Base-by-base conservation (phyloP, 352 stramenopile species). In the Pythium sukuiense region DNA sequence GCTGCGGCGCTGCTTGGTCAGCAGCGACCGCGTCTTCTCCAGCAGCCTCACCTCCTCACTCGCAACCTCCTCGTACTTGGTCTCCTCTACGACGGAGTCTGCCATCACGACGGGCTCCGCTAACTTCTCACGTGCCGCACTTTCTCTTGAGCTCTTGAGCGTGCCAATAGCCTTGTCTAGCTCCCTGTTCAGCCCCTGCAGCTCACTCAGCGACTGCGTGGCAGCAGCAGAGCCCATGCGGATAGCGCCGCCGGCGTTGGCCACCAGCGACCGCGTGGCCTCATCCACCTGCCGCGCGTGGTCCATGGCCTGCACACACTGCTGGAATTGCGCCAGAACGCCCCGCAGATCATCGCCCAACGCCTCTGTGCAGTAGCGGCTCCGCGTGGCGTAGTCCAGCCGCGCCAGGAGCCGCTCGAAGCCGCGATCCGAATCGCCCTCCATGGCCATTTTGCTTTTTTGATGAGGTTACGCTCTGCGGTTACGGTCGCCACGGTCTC, bases 101-200 rank as follows among this genome's bases (percentile, higher is more conserved):
- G n/a, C n/a, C n/a, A n/a, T n/a, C n/a, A n/a, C n/a, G 3, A 53
- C n/a, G n/a, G 46, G 13, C 46, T 53, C 37, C 37, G 37, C 4
- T 43, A 43, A 43, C 37, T 43, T 13, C 37, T 18, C 37, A 13
- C 53, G 26, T 30, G 53, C 35, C 46, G 24, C 49, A 52, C 50
- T 24, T n/a, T 60, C 26, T 70, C 78, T 52, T 67, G 46, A 41
- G 54, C 49, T 29, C 24, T 52, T 57, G 30, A 62, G 45, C 32
- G n/a, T 20, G 1, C 30, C 7, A 6, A 63, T 6, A 6, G 35
- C 6, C 32, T 61, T 53, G 41, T 26, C 29, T 11, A 68, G 74
- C 11, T 50, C 37, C 52, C 45, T 50, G 2, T 74, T 66, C 0
- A 89, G 65, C 35, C 55, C 56, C 55, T 74, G 67, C 67, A 91